Conservation (phyloP, 176 grass and related monocot species). For the Zea luxurians region DNA sequence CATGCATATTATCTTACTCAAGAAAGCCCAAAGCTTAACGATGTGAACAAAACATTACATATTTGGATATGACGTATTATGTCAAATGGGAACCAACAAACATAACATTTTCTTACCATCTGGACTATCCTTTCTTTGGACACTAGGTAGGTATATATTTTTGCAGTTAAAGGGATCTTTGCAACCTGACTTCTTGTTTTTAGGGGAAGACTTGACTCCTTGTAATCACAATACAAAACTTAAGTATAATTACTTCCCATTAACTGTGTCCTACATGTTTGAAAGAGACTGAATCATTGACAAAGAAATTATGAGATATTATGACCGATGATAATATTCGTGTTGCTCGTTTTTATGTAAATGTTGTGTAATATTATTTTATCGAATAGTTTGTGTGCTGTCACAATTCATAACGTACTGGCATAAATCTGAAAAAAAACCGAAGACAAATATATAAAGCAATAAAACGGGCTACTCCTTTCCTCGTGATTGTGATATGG, state of each 20-base stretch:
- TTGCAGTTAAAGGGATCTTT: not conserved
- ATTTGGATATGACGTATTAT: conserved; percentile 64
- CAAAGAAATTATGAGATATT: no score
- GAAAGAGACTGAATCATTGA: not conserved
- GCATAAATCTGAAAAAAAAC: no score
- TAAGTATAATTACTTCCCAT: conserved; percentile 4
- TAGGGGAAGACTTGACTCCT: not conserved
- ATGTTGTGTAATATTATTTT: no score
- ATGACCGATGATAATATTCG: no score
- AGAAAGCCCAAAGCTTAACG: conserved; percentile 70
- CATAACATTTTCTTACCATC: conserved; percentile 55
- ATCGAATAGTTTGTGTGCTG: no score
- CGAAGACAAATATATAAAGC: no score
- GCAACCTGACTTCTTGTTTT: not conserved
- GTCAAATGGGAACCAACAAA: conserved; percentile 59
- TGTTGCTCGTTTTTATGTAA: no score
- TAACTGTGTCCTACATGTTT: conserved; percentile 1
- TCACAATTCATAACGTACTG: no score
- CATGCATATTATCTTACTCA: conserved; percentile 69
- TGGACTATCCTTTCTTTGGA: conserved; percentile 77
- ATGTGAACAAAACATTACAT: conserved; percentile 41
- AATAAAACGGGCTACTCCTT: no score
- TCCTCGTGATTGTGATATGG: no score
- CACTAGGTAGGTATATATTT: conserved; percentile 48
- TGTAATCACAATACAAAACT: not conserved